Base-by-base conservation (phyloP, 495 filamentous ascomycete species). In the Aspergillus steynii region DNA sequence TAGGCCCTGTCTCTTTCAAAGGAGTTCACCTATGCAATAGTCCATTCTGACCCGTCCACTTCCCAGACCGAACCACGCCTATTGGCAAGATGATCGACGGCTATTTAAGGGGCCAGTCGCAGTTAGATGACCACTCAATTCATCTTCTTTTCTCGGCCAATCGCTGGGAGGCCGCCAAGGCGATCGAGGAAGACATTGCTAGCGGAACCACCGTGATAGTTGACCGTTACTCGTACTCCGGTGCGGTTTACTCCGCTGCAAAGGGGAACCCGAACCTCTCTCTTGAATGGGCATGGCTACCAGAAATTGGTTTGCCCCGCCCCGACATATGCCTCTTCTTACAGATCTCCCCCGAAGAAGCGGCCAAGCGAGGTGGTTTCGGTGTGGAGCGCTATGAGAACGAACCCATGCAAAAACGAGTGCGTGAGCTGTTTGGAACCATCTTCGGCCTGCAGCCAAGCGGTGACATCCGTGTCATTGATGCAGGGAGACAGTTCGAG, bases 91-190 rank as follows among this genome's bases (percentile, higher is more conserved):
- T 96, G 78, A 99, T 99, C 69, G 86, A 96, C 75, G 76, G 77
- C 63, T 99, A 98, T 73, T 85, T 98, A 56, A 89, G 86, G 66
- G 83, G 83, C 64, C 74, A 90, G 65, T 78, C 86, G 55, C 83
- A 92, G 57, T 84, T 93, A 70, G 90, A 96, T 59, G 95, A 97
- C 72, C 93, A 97, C 69, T 88, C 87, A 6, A 96, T 98, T 65
- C 96, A 98, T 72, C 85, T 99, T 25, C 84, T 98, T 26, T 99
- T 98, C 79, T 93, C 91, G 32, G 92, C 95, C 9, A 98, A 99
- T 75, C 85, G 96, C 32, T 99, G 96, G 96, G 96, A 99, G 75
- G 74, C 86, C 59, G 88, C 83, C 71, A 87, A 82, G 54, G 81
- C 79, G 42, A 93, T 95, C 34, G 69, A 84, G 50, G 58, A 79